Base-by-base conservation (phyloP, 495 filamentous ascomycete genomes). In the Immersiella caudata region DNA sequence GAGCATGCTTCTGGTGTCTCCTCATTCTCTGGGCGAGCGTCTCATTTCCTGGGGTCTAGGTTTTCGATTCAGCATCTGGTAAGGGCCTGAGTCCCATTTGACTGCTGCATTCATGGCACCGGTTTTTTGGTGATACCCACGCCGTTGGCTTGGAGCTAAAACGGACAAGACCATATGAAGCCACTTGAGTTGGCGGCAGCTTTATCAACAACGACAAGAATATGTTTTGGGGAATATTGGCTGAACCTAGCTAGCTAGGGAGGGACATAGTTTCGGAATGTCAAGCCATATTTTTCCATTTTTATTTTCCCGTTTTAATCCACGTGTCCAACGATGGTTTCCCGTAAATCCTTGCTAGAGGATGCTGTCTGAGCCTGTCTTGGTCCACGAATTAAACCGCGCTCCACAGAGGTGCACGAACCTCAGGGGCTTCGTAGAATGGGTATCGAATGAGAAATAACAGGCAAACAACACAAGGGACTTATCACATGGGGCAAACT, bases 251-350 rank as follows among this genome's bases (percentile, higher is more conserved):
- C 27, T 61, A 66, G 62, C 9, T 54, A 35, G 21, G 52, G n/a
- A n/a, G 36, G 60, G 64, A 70, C 72, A 71, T 74, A 74, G 71
- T 67, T 67, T 69, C 64, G 62, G 26, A 63, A 67, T 61, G 68
- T 70, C 74, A 67, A 46, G 46, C 67, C 62, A 68, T 64, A 65
- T 65, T 18, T 26, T 54, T 40, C 61, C 51, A 22, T 54, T 14
- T 16, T 60, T 12, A 12, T 5, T 36, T 36, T 36, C 33, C 33
- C 5, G 5, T 6, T 36, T 12, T 36, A 6, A n/a, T n/a, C n/a
- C n/a, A n/a, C n/a, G n/a, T n/a, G n/a, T n/a, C n/a, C n/a, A n/a
- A n/a, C n/a, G n/a, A n/a, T n/a, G n/a, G n/a, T n/a, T n/a, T n/a
- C n/a, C n/a, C n/a, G n/a, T n/a, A n/a, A n/a, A n/a, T n/a, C n/a